Percentiles rank a stretch among this genome's conserved stretches.
Conservation (phyloP, 2,329 filamentous ascomycete species). For the Diplocarpon mali region DNA sequence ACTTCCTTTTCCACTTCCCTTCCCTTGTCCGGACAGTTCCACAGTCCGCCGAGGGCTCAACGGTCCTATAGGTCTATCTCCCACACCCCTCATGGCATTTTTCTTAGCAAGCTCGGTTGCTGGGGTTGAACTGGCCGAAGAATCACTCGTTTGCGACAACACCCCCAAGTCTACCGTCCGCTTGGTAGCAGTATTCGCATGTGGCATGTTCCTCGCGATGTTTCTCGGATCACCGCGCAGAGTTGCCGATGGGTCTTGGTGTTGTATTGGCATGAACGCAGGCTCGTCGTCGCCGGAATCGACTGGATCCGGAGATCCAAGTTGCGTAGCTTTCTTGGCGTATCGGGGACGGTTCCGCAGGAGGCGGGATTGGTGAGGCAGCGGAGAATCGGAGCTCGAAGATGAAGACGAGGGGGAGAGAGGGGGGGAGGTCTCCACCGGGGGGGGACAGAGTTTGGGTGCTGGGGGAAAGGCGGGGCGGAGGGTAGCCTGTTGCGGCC, state of each 20-base stretch:
- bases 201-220: constrained; percentile 8
- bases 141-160: constrained; percentile 43
- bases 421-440: constrained; percentile 11
- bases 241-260: constrained; percentile 25
- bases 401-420: constrained; percentile 15
- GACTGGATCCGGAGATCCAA: constrained; percentile 10
- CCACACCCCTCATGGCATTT: constrained; percentile 10
- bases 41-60: constrained; percentile 48
- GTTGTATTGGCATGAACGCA: constrained; percentile 24
- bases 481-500: constrained; percentile 19
- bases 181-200: constrained; percentile 7
- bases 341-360: constrained; percentile 23
- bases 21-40: constrained; percentile 43
- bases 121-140: constrained; percentile 42
- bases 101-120: constrained; percentile 7
- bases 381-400: constrained; percentile 21
- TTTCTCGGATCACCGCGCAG: constrained; percentile 20
- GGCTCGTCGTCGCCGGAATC: constrained; percentile 26
- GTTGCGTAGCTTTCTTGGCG: constrained; percentile 18
- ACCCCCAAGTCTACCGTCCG: constrained; percentile 16
- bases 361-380: constrained; percentile 23
- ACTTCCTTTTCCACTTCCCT: constrained; percentile 47
- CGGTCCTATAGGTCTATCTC: constrained; percentile 29
- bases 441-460: constrained; percentile 13
- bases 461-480: constrained; percentile 22